Conservation (phyloP, 2,329 filamentous ascomycete species). For the Pseudocercospora musae region DNA sequence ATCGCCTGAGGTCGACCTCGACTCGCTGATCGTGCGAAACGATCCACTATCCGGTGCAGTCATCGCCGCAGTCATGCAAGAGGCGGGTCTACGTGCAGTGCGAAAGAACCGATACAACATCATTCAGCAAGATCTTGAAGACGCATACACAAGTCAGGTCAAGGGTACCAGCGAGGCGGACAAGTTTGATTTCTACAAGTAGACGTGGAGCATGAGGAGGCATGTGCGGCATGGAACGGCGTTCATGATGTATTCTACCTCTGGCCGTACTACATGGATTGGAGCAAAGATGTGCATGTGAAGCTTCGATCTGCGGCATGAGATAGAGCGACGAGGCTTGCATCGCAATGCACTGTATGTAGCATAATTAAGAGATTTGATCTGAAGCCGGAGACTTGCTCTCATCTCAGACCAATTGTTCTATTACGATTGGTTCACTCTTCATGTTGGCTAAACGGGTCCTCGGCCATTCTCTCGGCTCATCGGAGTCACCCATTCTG, state of each 20-base stretch:
- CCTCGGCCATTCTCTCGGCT: not conserved
- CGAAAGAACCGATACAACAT: slow-evolving; percentile 99
- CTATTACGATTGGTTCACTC: not conserved
- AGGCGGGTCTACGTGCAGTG: slow-evolving; percentile 89
- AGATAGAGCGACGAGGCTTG: not conserved
- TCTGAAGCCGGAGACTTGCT: not conserved
- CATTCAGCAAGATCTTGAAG: slow-evolving; percentile 93
- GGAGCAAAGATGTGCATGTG: not conserved
- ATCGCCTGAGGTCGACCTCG: slow-evolving; percentile 91
- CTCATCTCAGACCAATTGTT: too few relatives aligned
- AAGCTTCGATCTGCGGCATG: not conserved
- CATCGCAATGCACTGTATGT: not conserved
- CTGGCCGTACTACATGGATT: not conserved
- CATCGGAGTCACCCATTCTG: not conserved
- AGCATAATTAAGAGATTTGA: not conserved
- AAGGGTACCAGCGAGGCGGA: slow-evolving; percentile 73
- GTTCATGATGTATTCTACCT: not conserved
- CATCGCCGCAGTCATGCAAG: slow-evolving; percentile 98
- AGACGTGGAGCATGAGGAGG: slow-evolving; percentile 30
- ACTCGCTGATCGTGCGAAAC: slow-evolving; percentile 93
- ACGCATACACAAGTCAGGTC: slow-evolving; percentile 95
- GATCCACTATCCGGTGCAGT: slow-evolving; percentile 92
- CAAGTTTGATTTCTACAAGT: slow-evolving; percentile 91
- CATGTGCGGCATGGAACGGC: not conserved
- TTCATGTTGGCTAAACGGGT: not conserved